Base-by-base conservation (phyloP, 2,329 filamentous ascomycete species). In the Diplodia sapinea region DNA sequence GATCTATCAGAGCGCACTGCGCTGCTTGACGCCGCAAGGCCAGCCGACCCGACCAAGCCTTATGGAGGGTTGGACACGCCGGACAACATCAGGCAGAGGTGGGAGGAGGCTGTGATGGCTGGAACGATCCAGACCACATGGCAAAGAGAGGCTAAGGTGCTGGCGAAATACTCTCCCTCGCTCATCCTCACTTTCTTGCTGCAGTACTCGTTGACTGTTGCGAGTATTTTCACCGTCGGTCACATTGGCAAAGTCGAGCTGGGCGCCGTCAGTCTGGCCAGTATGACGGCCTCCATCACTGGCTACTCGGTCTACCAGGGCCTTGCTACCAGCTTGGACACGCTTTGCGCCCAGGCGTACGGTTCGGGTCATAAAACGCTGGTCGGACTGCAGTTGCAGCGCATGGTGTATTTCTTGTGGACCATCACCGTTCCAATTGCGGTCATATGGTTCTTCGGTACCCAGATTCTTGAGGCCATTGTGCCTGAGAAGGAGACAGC, bases 321-420 rank as follows among this genome's bases (percentile, higher is more conserved):
- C 26, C 80, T 85, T 73, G 90, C 93, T 0, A 98, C 94, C 4
- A 92, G 90, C 70, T 83, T 98, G 47, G 94, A 98, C 79, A 98
- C 94, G 0, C 87, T 98, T 2, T 97, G 94, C 77, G 88, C 94
- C 0, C 94, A 98, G 79, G 94, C 95, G 0, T 98, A 96, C 76
- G 94, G 95, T 2, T 96, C 92, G 0, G 94, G 94, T 0, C 91
- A 91, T 76, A 96, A 91, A 76, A 91, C 94, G 72, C 86, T 98
- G 5, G 94, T 98, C 68, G 94, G 92, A 1, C 78, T 95, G 66
- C 92, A 95, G 73, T 85, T 92, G 70, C 91, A 95, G 79, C 86
- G 91, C 67, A 94, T 94, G 91, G 83, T 91, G 1, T 90, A 84
- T 75, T 94, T 95, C 75, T 84, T 95, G 2, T 89, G 90, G 82